Conservation (phyloP, 768 basidiomycete genomes). For the Botryobasidium botryosum region DNA sequence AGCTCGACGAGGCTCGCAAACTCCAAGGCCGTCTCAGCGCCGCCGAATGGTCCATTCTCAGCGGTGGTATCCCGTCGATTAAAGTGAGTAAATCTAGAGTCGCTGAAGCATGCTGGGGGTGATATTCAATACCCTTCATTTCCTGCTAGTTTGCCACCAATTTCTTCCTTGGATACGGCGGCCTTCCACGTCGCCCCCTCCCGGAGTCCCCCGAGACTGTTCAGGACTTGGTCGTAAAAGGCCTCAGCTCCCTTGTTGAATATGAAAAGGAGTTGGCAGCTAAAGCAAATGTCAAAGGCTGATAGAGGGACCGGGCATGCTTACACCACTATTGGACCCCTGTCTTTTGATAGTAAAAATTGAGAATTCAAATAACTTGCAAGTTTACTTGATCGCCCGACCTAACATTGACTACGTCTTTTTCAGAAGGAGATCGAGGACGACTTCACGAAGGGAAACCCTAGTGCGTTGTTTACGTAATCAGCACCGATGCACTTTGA, state of each 20-base stretch:
- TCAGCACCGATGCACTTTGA: too few species aligned
- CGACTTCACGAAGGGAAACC: too few species aligned
- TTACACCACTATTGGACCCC: too few species aligned
- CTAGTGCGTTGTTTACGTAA: too few species aligned
- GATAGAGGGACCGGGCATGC: too few species aligned
- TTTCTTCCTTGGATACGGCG: constrained; percentile 7
- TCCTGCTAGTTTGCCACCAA: constrained; percentile 10
- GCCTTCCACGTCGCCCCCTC: constrained; percentile 4
- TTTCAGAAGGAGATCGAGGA: too few species aligned
- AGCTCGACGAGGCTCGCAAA: neutral
- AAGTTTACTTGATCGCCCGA: too few species aligned
- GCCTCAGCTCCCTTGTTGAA: constrained; percentile 2
- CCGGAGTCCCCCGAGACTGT: constrained; percentile 4
- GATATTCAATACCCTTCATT: too few species aligned
- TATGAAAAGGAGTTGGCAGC: constrained; percentile 1
- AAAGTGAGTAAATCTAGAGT: constrained; percentile 3
- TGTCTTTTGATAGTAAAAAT: too few species aligned
- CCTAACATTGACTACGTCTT: too few species aligned
- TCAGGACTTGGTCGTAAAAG: constrained; percentile 5
- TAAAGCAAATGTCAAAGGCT: too few species aligned
- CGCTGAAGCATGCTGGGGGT: neutral
- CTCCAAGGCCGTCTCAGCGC: constrained; percentile 10
- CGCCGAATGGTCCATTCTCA: constrained; percentile 10
- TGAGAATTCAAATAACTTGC: too few species aligned
- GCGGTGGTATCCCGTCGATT: constrained; percentile 12